Evolutionary conservation across 768 basidiomycete genomes (phyloP).

Genomic region (Amanita muscaria): DNA sequence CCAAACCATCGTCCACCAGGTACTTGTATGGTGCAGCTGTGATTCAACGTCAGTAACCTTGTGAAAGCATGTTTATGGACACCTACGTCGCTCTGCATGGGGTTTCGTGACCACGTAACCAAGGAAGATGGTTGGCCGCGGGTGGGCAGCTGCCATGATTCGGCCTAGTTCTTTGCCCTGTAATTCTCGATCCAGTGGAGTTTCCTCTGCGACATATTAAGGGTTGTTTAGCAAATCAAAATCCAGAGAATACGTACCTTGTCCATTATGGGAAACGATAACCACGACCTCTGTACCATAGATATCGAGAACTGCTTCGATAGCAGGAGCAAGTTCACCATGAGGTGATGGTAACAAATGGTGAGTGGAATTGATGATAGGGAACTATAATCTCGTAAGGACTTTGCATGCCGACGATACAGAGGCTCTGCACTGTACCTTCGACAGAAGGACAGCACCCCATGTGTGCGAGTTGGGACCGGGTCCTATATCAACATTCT

Average conservation of each 20-base stretch:
- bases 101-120: slow-evolving; percentile 77
- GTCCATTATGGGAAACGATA: slow-evolving; percentile 87
- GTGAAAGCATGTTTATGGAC: neutral
- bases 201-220: slow-evolving; percentile 54
- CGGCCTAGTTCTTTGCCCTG: slow-evolving; percentile 75
- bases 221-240: neutral
- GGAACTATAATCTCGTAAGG: slow-evolving; percentile 43
- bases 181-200: slow-evolving; percentile 78
- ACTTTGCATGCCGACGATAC: neutral
- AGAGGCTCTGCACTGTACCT: slow-evolving; percentile 30
- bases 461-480: slow-evolving; percentile 86
- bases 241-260: slow-evolving; percentile 39
- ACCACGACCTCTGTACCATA: slow-evolving; percentile 74
- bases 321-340: slow-evolving; percentile 84
- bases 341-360: slow-evolving; percentile 81
- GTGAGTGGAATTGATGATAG: slow-evolving; percentile 79
- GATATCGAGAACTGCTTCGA: slow-evolving; percentile 76
- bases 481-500: slow-evolving; percentile 87
- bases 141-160: slow-evolving; percentile 64
- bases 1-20: slow-evolving; percentile 64
- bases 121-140: slow-evolving; percentile 68
- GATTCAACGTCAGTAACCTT: neutral
- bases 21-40: slow-evolving; percentile 70
- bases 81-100: slow-evolving; percentile 52
- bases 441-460: slow-evolving; percentile 77